Evolutionary conservation across 2,329 filamentous ascomycete species (phyloP), one percentile per base, ranked within the genome.

Genomic region (Ophiostoma tasmaniense): DNA sequence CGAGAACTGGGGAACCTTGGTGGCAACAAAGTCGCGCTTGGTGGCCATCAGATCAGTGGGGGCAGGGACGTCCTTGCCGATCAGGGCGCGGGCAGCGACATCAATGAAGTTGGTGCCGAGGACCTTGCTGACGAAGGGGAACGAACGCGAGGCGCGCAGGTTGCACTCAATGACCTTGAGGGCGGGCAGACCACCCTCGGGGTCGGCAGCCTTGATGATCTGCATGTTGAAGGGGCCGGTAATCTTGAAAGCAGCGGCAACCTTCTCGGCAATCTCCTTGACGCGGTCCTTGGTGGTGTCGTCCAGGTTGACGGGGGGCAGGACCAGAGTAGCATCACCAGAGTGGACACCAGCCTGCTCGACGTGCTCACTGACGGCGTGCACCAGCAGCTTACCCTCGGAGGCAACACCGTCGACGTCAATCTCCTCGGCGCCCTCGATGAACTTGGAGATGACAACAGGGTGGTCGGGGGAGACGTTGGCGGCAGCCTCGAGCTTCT

Each of bases 141-240:
- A 97, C 0, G 94, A 97, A 73, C 95, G 87, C 64, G 95, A 97
- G 20, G 95, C 95, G 72, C 95, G 90, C 71, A 98, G 95, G 76
- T 99, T 99, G 81, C 95, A 98, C 81, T 99, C 95, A 73, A 99
- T 99, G 73, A 99, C 95, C 84, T 98, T 98, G 84, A 99, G 98
- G 22, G 95, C 95, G 73, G 95, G 90, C 71, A 98, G 94, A 76
- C 98, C 98, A 81, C 95, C 98, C 81, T 99, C 95, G 59, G 59
- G 59, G 74, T 98, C 94, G 78, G 98, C 98, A 79, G 98, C 93
- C 83, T 98, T 98, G 75, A 99, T 99, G 82, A 99, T 98, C 78
- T 99, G 95, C 72, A 99, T 99, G 81, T 99, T 99, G 86, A 90
- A 97, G 28, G 95, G 59, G 59, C 59, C 59, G 73, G 98, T 99